A percentile compares a stretch with the other conserved stretches of the same genome.
Conservation (phyloP, 768 basidiomycete species). For the Podaxis rugospora region DNA sequence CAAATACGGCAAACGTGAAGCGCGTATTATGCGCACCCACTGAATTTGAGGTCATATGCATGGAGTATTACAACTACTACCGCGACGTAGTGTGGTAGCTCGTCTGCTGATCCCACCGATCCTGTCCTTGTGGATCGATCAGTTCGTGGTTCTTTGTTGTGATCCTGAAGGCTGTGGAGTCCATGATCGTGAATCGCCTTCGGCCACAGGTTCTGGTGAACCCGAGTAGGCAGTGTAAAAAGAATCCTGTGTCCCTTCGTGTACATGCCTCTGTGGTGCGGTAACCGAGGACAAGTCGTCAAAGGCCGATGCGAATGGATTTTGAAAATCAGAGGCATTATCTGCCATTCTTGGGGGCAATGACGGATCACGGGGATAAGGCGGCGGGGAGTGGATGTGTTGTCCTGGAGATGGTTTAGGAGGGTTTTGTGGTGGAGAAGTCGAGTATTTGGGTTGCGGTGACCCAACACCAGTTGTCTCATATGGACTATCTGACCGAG, state of each 20-base stretch:
- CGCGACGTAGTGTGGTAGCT: background rate
- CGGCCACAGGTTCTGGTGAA: conserved; percentile 1
- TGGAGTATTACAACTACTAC: background rate
- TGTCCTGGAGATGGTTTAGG: background rate
- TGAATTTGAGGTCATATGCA: too few relatives aligned
- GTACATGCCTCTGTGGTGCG: background rate
- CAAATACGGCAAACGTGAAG: background rate
- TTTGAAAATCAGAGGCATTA: too few relatives aligned
- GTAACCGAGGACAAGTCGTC: background rate
- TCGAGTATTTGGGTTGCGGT: background rate
- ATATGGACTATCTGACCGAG: background rate
- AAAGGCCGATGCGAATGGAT: too few relatives aligned
- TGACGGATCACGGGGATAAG: background rate
- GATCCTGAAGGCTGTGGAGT: background rate
- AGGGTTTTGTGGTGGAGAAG: background rate
- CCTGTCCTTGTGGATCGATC: background rate
- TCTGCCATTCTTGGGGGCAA: background rate
- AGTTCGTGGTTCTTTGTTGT: conserved; percentile 14
- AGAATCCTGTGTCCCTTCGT: background rate
- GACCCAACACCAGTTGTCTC: background rate
- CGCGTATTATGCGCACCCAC: too few relatives aligned
- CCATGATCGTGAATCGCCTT: background rate
- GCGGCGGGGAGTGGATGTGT: background rate
- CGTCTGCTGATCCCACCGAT: background rate
- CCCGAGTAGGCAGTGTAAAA: background rate